A percentile compares a stretch with the other conserved stretches of the same genome.
These are phyloP conservation scores for Tetracladium marchalianum DNA, from an alignment of 495 filamentous ascomycete species.

Conservation along the genomic window DNA sequence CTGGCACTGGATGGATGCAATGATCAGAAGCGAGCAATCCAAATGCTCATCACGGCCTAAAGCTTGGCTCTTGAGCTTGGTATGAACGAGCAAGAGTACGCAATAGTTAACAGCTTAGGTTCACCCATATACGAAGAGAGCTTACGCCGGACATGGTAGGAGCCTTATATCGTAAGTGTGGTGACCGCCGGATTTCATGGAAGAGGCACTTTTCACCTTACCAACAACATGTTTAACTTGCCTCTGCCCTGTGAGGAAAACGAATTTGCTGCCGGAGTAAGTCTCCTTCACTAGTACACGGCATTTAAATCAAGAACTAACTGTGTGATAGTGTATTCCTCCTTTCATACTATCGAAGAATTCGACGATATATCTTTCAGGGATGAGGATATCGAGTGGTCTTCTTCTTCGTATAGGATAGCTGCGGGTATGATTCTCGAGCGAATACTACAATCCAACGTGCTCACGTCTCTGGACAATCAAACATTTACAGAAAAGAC, in stretches of 20 bases:
- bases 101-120: conserved; percentile 29
- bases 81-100: conserved; percentile 48
- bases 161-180: conserved; percentile 68
- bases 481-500: conserved; percentile 47
- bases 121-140: conserved; percentile 50
- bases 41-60: conserved; percentile 54
- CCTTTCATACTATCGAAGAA: conserved; percentile 50
- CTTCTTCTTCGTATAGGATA: conserved; percentile 66
- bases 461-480: conserved; percentile 32
- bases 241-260: conserved; percentile 66
- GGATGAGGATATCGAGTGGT: conserved; percentile 46
- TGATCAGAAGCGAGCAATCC: conserved; percentile 49
- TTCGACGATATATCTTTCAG: conserved; percentile 56
- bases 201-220: conserved; percentile 41
- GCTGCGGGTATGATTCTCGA: conserved; percentile 62
- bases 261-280: conserved; percentile 52
- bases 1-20: conserved; percentile 66
- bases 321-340: conserved; percentile 42
- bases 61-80: conserved; percentile 61
- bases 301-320: conserved; percentile 1
- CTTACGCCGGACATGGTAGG: conserved; percentile 82
- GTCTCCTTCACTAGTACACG: conserved; percentile 14
- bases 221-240: conserved; percentile 42
- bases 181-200: conserved; percentile 44
- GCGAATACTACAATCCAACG: conserved; percentile 53